Base-by-base conservation (phyloP, 176 grass and related monocot genomes). In the Thalia dealbata region DNA sequence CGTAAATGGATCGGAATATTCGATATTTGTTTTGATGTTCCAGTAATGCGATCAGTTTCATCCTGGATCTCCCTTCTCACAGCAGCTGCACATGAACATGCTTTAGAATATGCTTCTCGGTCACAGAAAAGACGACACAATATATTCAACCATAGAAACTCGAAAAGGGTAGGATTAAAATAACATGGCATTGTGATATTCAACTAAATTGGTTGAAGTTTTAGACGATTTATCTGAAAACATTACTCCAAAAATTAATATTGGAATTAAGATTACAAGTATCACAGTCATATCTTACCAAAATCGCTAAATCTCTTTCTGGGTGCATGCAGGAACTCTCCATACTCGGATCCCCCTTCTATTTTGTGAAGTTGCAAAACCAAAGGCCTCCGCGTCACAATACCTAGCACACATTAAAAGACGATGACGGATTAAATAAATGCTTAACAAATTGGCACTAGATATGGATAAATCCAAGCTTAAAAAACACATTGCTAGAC, bases 11-110 rank as follows among this genome's bases (percentile, higher is more conserved):
- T 99, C 19, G 95, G 95, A 68, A 87, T 70, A 82, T 93, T 93
- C 52, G 95, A 99, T 88, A 99, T 99, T 66, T 90, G 86, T 78
- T 95, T 99, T 70, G 95, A 75, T 87, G 95, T 99, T 50, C 95
- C 95, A 81, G 95, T 95, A 50, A 99, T 91, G 56, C 95, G 90
- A 29, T 99, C 95, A 70, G 95, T 99, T 83, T 99, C 90, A 76
- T 88, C 70, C 56, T 88, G 79, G 79, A 99, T 99, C 75, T 99
- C 95, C 83, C 88, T 91, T 79, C 95, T 91, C 58, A 99, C 91
- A 86, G 79, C 81, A 89, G 90, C 95, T 99, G 88, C 80, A 95
- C 27, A 72, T 29, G 13, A 10, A 45, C 12, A 28, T 29, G 61
- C 23, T 58, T 58, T 58, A 28, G 25, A 63, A 63, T 11, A 63